phyloP scores from a whole-genome alignment of 2,329 filamentous ascomycete species.

The Aspergillus amoenus region DNA sequence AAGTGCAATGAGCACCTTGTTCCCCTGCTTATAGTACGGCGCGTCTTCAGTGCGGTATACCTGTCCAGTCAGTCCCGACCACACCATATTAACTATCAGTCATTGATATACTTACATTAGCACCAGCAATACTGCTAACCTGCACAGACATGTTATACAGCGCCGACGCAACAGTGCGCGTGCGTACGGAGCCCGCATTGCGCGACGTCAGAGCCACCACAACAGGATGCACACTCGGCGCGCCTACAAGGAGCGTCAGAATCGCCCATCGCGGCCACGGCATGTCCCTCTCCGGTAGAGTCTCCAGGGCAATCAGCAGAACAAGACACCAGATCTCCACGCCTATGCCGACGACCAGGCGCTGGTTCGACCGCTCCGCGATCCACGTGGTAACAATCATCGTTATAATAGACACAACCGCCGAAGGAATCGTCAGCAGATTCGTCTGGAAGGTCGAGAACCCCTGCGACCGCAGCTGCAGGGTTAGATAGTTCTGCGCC shows the following conservation, averaged over 20 bases:
- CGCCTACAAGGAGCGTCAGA: constrained; percentile 54
- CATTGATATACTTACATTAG: not conserved
- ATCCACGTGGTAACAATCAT: not conserved
- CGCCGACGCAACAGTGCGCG: not conserved
- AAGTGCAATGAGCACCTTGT: constrained; percentile 57
- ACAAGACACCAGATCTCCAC: not conserved
- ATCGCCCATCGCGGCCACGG: constrained; percentile 55
- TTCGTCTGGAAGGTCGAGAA: not conserved
- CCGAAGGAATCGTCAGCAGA: not conserved
- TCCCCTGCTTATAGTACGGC: constrained; percentile 58
- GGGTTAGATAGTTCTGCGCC: not conserved
- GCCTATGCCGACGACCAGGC: not conserved
- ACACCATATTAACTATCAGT: no score
- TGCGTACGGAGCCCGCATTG: constrained; percentile 36
- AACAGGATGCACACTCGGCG: constrained; percentile 60
- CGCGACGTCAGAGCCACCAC: constrained; percentile 46
- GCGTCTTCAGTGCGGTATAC: constrained; percentile 57
- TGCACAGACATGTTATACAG: not conserved
- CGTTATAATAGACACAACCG: not conserved
- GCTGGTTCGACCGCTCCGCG: not conserved
- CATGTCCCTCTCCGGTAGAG: constrained; percentile 28
- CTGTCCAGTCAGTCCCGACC: constrained; percentile 41
- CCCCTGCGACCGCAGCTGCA: not conserved
- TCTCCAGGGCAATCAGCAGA: not conserved
- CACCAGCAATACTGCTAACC: not conserved